Evolutionary conservation across 768 basidiomycete genomes (phyloP), one percentile per base, ranked within the genome.

Genomic region (Tylopilus balloui): DNA sequence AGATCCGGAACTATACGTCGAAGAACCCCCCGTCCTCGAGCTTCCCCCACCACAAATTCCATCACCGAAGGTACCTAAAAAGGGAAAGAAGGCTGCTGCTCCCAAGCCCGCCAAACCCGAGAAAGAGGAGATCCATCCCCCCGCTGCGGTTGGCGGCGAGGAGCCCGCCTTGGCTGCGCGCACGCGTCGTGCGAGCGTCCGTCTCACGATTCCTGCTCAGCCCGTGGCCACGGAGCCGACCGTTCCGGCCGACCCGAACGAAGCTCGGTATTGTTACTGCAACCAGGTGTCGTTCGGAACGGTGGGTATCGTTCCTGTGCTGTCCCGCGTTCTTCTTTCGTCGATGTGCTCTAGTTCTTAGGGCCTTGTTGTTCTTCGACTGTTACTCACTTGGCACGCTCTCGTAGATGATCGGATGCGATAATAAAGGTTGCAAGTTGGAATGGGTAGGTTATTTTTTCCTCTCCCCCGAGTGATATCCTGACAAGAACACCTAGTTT

Each of bases 331-430:
- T 4, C 42, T 19, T 45, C 21, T 7, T 27, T 46, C 21, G 5
- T 38, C 15, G 42, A 14, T 10, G 17, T 24, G 17, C 20, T 47
- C n/a, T 17, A 1, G 27, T 34, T 28, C 21, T 17, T 17, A 7
- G 13, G 28, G 3, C 17, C 19, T 27, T 10, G 24, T 8, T 25
- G 34, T 17, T n/a, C n/a, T 34, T 34, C 29, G 19, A n/a, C 4
- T 24, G 17, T 41, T 21, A 20, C 53, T 55, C 27, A 40, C 28
- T 35, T 11, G 42, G 25, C 36, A 36, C 24, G 23, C 4, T 43
- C 36, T 17, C 21, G 36, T 38, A 88, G 86, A 92, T 95, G 92
- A 84, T 95, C 53, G 92, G 74, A 14, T 95, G 92, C 60, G 92
- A 95, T 62, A 78, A 78, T 54, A 69, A 73, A 36, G 70, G 74